Conservation (phyloP, 2,329 filamentous ascomycete species). For the Hysterium pulicare region DNA sequence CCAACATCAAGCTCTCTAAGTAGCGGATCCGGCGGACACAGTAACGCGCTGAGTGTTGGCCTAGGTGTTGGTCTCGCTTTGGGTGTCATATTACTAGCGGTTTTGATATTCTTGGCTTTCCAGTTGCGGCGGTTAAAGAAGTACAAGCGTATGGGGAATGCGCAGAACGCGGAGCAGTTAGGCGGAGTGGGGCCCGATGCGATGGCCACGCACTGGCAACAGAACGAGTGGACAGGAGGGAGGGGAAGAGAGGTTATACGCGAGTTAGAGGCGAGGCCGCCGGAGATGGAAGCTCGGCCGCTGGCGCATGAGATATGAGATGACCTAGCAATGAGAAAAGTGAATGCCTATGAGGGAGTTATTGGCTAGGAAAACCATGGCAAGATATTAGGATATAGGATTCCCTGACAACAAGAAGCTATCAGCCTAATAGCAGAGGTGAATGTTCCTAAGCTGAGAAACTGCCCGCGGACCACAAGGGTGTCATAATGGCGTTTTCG, state of each 20-base stretch:
- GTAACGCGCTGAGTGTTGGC: not conserved
- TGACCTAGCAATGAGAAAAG: too few relatives aligned
- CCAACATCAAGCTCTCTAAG: conserved; percentile 1
- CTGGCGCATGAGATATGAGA: not conserved
- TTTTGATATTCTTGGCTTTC: conserved; percentile 1
- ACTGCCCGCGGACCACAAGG: too few relatives aligned
- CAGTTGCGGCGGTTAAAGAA: not conserved
- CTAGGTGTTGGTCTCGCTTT: conserved; percentile 1
- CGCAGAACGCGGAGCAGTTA: not conserved
- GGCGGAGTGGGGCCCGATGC: not conserved
- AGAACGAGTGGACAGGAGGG: not conserved
- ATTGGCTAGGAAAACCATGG: too few relatives aligned
- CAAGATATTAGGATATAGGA: too few relatives aligned
- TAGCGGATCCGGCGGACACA: not conserved
- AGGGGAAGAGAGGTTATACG: not conserved
- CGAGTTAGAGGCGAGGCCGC: not conserved
- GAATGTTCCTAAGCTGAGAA: too few relatives aligned
- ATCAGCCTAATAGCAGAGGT: too few relatives aligned
- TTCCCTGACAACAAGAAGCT: too few relatives aligned
- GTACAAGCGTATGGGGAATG: not conserved
- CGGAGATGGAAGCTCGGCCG: not conserved
- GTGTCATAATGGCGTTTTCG: too few relatives aligned
- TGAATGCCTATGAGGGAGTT: too few relatives aligned
- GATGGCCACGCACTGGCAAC: not conserved
- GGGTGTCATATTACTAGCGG: not conserved